These are phyloP conservation scores for Phaeosphaeria sp. DNA, from an alignment of 2,329 filamentous ascomycete genomes.

Conservation along the genomic window DNA sequence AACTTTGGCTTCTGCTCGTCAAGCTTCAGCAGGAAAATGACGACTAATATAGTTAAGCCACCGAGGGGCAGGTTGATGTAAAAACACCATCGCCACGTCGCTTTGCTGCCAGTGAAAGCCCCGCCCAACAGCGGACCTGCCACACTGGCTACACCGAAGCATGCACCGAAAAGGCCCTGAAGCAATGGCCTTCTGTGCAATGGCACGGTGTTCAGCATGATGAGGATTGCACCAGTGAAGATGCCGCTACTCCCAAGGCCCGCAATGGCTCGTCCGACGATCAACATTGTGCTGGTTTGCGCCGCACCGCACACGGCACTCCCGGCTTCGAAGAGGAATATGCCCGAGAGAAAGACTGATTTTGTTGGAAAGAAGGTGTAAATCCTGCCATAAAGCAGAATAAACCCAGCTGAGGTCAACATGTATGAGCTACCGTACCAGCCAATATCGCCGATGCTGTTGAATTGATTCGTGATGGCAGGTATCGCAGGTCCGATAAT, in stretches of 20 bases:
- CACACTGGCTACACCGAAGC: constrained; percentile 48
- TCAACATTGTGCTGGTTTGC: constrained; percentile 33
- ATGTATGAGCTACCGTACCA: constrained; percentile 53
- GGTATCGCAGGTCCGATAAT: constrained; percentile 56
- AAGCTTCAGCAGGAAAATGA: constrained; percentile 42
- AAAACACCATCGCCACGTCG: constrained; percentile 56
- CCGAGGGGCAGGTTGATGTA: constrained; percentile 63
- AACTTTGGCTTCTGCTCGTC: constrained; percentile 40
- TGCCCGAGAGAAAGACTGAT: constrained; percentile 56
- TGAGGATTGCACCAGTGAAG: constrained; percentile 43
- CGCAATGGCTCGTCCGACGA: constrained; percentile 40
- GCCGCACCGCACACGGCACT: constrained; percentile 61
- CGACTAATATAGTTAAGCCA: constrained; percentile 46
- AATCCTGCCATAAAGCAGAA: constrained; percentile 54
- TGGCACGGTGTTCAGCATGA: constrained; percentile 44
- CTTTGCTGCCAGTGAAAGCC: constrained; percentile 49
- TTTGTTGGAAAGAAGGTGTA: constrained; percentile 60
- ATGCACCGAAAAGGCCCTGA: constrained; percentile 50
- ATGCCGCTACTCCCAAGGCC: constrained; percentile 41
- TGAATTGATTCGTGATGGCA: constrained; percentile 54
- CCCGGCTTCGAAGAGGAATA: constrained; percentile 58
- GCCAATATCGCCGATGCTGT: constrained; percentile 51
- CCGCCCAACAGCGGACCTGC: constrained; percentile 55
- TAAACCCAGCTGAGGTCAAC: constrained; percentile 48
- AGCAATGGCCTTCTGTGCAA: constrained; percentile 53